Evolutionary conservation across 768 basidiomycete species (phyloP), one percentile per base, ranked within the genome.

Genomic region (Hygrocybe punicea): DNA sequence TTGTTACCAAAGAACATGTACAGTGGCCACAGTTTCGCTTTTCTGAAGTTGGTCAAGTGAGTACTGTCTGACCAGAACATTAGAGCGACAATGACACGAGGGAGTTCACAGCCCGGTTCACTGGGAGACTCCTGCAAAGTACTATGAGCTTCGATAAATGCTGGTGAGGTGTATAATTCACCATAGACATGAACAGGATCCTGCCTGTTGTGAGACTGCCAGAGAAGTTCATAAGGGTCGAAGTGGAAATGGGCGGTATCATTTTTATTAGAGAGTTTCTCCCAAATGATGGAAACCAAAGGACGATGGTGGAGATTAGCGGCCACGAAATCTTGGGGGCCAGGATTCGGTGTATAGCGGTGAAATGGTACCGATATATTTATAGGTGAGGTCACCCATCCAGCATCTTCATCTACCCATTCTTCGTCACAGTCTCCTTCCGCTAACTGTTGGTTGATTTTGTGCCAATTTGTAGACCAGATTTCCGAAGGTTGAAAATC

Each of bases 1-100:
- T 70, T 63, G 29, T 73, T 72, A 0, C 74, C 74, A 49, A 77
- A 66, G 44, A 58, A 73, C 0, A 71, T 39, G 53, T 80, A 81
- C 0, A 76, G 52, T 14, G 44, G 44, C 39, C 46, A 51, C 16
- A 46, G 14, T 21, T 42, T 19, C n/a, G 51, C 39, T 14, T 35
- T 19, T 16, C 51, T 33, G 51, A 52, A 52, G 14, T 19, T 23
- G 2, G 33, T 39, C 7, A 52, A 24, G 19, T 36, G 51, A 7
- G 73, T 74, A 0, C 62, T 56, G 51, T 74, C 73, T 1, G 71
- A 73, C 56, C 65, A 71, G 13, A 73, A 57, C 67, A 72, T 70
- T 1, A 72, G 40, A 0, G 58, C 55, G 0, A 58, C 63, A 55
- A 74, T 51, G 13, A 63, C 63, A 2, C 50, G 55, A 68, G 51